Percentiles rank a stretch among this genome's conserved stretches.
Evolutionary conservation across 257 asterid genomes (phyloP).

Genomic region (Nicotiana paniculata): DNA sequence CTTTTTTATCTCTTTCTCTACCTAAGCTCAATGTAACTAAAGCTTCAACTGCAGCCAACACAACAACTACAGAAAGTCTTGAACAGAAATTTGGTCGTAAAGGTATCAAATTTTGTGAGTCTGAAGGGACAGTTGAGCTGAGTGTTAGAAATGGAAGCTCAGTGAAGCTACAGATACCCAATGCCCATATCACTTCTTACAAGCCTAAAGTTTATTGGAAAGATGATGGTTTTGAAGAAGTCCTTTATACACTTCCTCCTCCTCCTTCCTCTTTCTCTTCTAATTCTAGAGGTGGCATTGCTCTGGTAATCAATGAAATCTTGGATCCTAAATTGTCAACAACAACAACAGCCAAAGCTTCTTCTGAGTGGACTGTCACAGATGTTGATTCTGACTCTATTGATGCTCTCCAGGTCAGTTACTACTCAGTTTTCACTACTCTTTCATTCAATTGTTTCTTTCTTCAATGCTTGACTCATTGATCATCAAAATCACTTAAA

Average conservation of each 20-base stretch:
- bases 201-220: slow-evolving; percentile 82
- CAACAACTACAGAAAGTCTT: slow-evolving; percentile 31
- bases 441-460: background rate
- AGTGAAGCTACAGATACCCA: slow-evolving; percentile 49
- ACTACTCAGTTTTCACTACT: background rate
- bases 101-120: slow-evolving; percentile 52
- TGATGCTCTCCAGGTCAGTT: slow-evolving; percentile 68
- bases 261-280: background rate
- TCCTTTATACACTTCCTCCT: slow-evolving; percentile 45
- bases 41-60: slow-evolving; percentile 20
- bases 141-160: slow-evolving; percentile 82
- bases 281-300: slow-evolving; percentile 55
- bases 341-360: background rate
- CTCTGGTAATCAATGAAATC: slow-evolving; percentile 45
- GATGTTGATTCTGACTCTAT: slow-evolving; percentile 78
- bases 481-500: background rate
- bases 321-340: slow-evolving; percentile 10
- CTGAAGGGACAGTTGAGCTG: slow-evolving; percentile 44
- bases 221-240: slow-evolving; percentile 78
- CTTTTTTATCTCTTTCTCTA: slow-evolving; percentile 49
- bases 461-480: background rate
- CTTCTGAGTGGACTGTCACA: slow-evolving; percentile 49
- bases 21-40: slow-evolving; percentile 28
- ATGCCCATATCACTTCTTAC: slow-evolving; percentile 64
- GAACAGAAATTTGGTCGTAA: slow-evolving; percentile 59